Conservation (phyloP, 2,329 filamentous ascomycete species). For the Talaromyces funiculosus region DNA sequence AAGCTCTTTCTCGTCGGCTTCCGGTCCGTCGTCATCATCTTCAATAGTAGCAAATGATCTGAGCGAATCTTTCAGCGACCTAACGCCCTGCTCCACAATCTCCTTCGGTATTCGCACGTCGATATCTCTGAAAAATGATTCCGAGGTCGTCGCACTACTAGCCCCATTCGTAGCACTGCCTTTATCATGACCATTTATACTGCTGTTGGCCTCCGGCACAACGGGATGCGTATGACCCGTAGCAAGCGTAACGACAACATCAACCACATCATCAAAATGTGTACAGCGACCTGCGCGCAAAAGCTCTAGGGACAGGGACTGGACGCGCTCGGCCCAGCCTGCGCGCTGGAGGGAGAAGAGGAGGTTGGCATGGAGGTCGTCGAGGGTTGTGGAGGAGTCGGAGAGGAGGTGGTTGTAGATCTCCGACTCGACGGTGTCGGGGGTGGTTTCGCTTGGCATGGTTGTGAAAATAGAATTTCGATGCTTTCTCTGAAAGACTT, state of each 20-base stretch:
- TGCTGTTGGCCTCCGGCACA: slow-evolving; percentile 12
- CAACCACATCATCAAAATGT: slow-evolving; percentile 53
- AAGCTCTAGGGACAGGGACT: slow-evolving; percentile 50
- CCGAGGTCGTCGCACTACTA: slow-evolving; percentile 11
- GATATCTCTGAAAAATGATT: slow-evolving; percentile 32
- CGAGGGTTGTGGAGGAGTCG: slow-evolving; percentile 13
- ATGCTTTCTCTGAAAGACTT: neutral
- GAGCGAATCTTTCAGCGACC: slow-evolving; percentile 48
- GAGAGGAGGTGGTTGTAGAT: slow-evolving; percentile 12
- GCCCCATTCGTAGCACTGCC: slow-evolving; percentile 20
- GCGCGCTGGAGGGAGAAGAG: slow-evolving; percentile 50
- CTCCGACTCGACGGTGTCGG: slow-evolving; percentile 11
- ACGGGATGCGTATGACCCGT: slow-evolving; percentile 29
- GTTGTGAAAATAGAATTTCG: neutral
- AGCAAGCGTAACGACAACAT: slow-evolving; percentile 47
- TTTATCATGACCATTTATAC: slow-evolving; percentile 14
- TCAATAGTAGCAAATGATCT: slow-evolving; percentile 46
- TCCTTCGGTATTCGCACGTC: slow-evolving; percentile 46
- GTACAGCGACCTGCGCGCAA: slow-evolving; percentile 54
- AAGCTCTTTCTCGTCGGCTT: slow-evolving; percentile 15
- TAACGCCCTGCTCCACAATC: slow-evolving; percentile 48
- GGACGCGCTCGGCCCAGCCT: slow-evolving; percentile 56
- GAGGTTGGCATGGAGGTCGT: slow-evolving; percentile 50
- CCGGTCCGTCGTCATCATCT: slow-evolving; percentile 27
- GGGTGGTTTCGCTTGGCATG: slow-evolving; percentile 12